Conservation (phyloP, 495 filamentous ascomycete species). For the Pseudevernia furfuracea region DNA sequence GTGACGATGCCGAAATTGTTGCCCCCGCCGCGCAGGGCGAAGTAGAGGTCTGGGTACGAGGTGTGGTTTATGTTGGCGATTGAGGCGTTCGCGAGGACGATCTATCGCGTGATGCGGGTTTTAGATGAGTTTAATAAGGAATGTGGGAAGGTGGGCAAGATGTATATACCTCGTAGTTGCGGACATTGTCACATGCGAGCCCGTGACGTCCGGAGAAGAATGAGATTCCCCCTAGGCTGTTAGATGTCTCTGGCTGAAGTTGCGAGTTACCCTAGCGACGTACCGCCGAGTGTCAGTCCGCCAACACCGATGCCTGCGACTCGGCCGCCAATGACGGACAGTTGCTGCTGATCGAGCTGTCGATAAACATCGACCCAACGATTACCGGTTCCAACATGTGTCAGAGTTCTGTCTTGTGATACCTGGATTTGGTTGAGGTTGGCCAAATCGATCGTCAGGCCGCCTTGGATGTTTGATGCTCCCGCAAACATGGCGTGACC, state of each 20-base stretch:
- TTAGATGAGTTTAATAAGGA: background rate
- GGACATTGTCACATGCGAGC: conserved; percentile 44
- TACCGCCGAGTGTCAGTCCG: conserved; percentile 47
- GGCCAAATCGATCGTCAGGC: conserved; percentile 46
- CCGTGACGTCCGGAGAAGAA: conserved; percentile 42
- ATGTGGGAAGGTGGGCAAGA: no score
- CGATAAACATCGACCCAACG: conserved; percentile 49
- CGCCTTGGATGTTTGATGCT: conserved; percentile 46
- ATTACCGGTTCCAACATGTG: conserved; percentile 43
- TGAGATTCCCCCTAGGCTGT: conserved; percentile 33
- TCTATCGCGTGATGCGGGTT: conserved; percentile 5
- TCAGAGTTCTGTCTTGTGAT: conserved; percentile 36
- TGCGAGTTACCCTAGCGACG: background rate
- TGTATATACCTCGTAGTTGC: conserved; percentile 37
- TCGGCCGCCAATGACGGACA: conserved; percentile 50
- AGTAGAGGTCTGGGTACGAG: conserved; percentile 40
- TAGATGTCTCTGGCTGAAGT: background rate
- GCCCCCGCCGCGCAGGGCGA: conserved; percentile 39
- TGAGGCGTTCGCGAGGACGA: conserved; percentile 38
- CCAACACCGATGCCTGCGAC: conserved; percentile 48
- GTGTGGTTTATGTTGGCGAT: conserved; percentile 37
- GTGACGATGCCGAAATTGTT: conserved; percentile 46
- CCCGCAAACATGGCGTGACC: conserved; percentile 45
- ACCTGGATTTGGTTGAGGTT: conserved; percentile 39
- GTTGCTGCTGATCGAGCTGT: conserved; percentile 39